These are phyloP conservation scores for Capsella rubella DNA, from an alignment of 441 rosid species.

Conservation along the genomic window DNA sequence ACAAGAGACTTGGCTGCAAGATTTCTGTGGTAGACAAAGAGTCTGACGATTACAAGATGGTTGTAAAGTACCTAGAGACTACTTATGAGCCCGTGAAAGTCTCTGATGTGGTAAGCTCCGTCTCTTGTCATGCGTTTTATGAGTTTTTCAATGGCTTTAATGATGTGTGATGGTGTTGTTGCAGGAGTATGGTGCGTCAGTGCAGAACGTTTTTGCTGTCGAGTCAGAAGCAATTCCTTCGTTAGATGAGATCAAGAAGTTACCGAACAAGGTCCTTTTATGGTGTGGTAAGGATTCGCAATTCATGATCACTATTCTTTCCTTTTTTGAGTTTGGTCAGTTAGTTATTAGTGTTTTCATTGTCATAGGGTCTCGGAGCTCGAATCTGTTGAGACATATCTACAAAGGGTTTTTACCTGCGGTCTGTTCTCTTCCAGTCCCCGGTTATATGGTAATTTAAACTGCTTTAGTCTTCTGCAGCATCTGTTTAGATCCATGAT, in stretches of 20 bases:
- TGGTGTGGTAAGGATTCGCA: conserved; percentile 77
- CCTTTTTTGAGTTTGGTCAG: background rate
- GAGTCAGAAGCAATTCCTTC: conserved; percentile 66
- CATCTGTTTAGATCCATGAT: background rate
- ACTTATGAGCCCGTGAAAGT: conserved; percentile 80
- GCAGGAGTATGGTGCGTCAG: conserved; percentile 72
- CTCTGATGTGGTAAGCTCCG: conserved; percentile 59
- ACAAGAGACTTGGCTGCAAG: conserved; percentile 65
- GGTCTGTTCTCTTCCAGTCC: conserved; percentile 71
- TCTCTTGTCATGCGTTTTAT: background rate
- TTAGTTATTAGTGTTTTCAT: background rate
- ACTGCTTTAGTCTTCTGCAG: background rate
- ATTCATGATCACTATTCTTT: background rate
- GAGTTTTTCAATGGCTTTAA: background rate
- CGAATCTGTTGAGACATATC: conserved; percentile 74
- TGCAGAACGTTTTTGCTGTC: conserved; percentile 63
- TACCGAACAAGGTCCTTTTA: conserved; percentile 70
- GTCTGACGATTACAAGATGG: conserved; percentile 78
- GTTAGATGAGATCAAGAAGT: conserved; percentile 65
- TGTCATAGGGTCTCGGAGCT: conserved; percentile 64
- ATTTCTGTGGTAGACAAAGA: conserved; percentile 62
- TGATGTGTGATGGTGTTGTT: background rate
- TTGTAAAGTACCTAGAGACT: conserved; percentile 65
- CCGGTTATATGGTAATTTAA: conserved; percentile 72
- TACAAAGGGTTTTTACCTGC: conserved; percentile 81